Conservation (phyloP, 1,284 basidiomycete species). For the Xerocomus nothofagi region DNA sequence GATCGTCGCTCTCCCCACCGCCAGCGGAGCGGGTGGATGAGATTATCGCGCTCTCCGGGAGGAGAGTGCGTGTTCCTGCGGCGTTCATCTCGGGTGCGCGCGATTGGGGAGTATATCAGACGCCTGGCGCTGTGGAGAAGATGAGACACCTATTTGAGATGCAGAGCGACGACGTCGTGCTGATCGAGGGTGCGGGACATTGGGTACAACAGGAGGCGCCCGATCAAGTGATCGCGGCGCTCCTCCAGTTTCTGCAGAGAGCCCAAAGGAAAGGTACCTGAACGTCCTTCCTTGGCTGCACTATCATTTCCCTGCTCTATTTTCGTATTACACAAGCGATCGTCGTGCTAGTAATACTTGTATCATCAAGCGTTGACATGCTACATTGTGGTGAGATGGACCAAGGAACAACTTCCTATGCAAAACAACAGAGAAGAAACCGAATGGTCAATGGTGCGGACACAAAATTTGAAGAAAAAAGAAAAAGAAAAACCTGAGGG, state of each 20-base stretch:
- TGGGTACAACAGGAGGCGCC: slow-evolving; percentile 61
- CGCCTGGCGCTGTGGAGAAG: slow-evolving; percentile 46
- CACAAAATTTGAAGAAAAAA: not conserved
- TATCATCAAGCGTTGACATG: slow-evolving; percentile 22
- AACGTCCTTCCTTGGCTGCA: not conserved
- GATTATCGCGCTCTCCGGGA: slow-evolving; percentile 28
- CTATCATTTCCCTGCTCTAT: not conserved
- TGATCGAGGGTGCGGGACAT: slow-evolving; percentile 59
- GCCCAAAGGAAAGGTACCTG: slow-evolving; percentile 1
- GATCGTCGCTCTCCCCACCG: slow-evolving; percentile 37
- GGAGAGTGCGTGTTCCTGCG: slow-evolving; percentile 46
- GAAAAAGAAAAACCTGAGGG: not conserved
- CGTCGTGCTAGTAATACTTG: slow-evolving; percentile 22
- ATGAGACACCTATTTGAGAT: slow-evolving; percentile 40
- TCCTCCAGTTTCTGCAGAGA: slow-evolving; percentile 25
- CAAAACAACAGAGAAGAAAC: slow-evolving; percentile 26
- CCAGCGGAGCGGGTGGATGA: slow-evolving; percentile 15
- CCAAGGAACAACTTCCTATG: slow-evolving; percentile 21
- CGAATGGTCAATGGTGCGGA: slow-evolving; percentile 9
- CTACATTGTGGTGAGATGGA: slow-evolving; percentile 28
- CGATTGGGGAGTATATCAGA: slow-evolving; percentile 62
- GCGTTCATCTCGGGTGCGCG: slow-evolving; percentile 54
- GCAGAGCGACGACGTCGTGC: slow-evolving; percentile 45
- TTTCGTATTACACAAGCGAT: slow-evolving; percentile 19
- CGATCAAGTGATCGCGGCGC: slow-evolving; percentile 26